These are phyloP conservation scores for Cucurbita argyrosperma DNA, from an alignment of 306 rosid genomes.

Conservation along the genomic window DNA sequence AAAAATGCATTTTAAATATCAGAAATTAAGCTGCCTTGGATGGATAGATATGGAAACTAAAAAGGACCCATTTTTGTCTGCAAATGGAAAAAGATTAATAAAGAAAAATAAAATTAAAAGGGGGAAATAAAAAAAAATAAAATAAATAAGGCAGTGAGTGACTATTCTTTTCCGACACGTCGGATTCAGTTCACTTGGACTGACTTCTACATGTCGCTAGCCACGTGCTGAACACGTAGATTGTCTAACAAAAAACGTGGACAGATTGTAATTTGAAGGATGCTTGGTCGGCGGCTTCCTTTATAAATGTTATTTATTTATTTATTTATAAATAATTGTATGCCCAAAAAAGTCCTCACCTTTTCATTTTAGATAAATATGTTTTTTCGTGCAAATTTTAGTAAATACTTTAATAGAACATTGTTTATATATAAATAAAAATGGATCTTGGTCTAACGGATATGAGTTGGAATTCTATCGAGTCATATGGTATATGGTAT, in stretches of 20 bases:
- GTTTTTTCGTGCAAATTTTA: neutral
- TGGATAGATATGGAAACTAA: constrained; percentile 26
- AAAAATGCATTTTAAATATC: neutral
- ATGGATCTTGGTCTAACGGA: too few species aligned
- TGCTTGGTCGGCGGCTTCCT: neutral
- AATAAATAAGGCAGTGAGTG: neutral
- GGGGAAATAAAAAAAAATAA: neutral
- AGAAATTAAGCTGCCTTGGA: constrained; percentile 22
- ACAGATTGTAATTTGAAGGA: neutral
- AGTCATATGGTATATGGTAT: too few species aligned
- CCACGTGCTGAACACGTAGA: constrained; percentile 21
- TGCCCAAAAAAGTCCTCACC: too few species aligned
- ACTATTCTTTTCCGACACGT: neutral
- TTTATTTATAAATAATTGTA: too few species aligned
- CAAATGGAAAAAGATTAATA: neutral
- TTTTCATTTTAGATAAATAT: too few species aligned
- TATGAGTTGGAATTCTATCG: too few species aligned
- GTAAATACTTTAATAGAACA: too few species aligned
- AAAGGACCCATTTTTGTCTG: constrained; percentile 15
- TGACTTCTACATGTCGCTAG: constrained; percentile 14
- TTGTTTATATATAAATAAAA: too few species aligned
- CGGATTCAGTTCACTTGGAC: neutral
- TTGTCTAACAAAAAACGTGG: neutral
- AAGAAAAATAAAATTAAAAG: neutral
- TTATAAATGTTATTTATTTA: too few species aligned